These are phyloP conservation scores for Monilinia aucupariae DNA, from an alignment of 2,329 filamentous ascomycete genomes.

Conservation along the genomic window DNA sequence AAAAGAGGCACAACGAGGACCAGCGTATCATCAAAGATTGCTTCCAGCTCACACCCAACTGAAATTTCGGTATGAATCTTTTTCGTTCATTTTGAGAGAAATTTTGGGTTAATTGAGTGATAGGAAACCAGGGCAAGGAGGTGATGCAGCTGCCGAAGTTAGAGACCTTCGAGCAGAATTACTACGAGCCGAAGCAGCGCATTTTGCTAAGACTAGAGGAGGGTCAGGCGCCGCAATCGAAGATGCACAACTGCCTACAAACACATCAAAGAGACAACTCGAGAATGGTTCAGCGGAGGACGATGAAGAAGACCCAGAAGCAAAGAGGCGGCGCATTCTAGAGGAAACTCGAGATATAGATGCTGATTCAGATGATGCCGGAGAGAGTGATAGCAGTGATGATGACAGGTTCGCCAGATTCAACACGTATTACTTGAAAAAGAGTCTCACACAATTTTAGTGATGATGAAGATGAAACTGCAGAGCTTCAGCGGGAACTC, in stretches of 20 bases:
- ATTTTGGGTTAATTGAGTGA: slow-evolving; percentile 24
- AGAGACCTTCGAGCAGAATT: slow-evolving; percentile 88
- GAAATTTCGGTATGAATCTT: slow-evolving; percentile 63
- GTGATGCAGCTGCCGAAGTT: slow-evolving; percentile 61
- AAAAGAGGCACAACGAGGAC: slow-evolving; percentile 89
- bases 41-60: slow-evolving; percentile 89
- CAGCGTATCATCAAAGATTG: slow-evolving; percentile 92
- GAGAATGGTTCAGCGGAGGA: slow-evolving; percentile 42
- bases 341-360: slow-evolving; percentile 87
- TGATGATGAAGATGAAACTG: slow-evolving; percentile 75
- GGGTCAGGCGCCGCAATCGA: slow-evolving; percentile 43
- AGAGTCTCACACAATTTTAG: slow-evolving; percentile 41
- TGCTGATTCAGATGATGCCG: slow-evolving; percentile 65
- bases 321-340: slow-evolving; percentile 79
- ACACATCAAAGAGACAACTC: slow-evolving; percentile 58
- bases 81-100: not conserved
- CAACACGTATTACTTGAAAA: not conserved
- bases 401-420: slow-evolving; percentile 46
- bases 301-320: slow-evolving; percentile 63
- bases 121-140: slow-evolving; percentile 82
- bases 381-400: slow-evolving; percentile 53
- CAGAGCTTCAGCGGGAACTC: slow-evolving; percentile 84
- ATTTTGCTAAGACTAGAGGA: slow-evolving; percentile 80
- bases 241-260: slow-evolving; percentile 51
- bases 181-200: slow-evolving; percentile 77